Percentiles rank a stretch among this genome's conserved stretches.
Evolutionary conservation across 257 asterid species (phyloP).

Genomic region (Solanum etuberosum): DNA sequence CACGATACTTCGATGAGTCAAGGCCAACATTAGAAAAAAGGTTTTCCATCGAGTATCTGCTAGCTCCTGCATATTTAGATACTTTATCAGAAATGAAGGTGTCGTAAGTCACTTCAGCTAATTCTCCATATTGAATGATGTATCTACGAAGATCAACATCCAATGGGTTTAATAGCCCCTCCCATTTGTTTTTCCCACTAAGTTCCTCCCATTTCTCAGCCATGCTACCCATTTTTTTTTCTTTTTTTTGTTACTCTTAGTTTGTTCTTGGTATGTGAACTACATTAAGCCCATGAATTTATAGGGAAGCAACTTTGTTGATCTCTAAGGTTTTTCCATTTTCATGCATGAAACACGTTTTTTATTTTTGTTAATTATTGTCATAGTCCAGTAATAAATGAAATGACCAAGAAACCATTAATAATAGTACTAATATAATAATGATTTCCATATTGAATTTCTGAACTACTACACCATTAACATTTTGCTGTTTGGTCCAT

Average conservation of each 20-base stretch:
- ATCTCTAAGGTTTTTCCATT: background rate
- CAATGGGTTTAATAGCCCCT: conserved; percentile 52
- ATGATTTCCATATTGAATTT: background rate
- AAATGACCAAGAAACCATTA: background rate
- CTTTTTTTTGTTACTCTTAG: background rate
- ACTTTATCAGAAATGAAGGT: conserved; percentile 43
- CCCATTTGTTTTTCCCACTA: conserved; percentile 55
- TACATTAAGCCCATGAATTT: background rate
- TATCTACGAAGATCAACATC: conserved; percentile 62
- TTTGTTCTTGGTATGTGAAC: background rate
- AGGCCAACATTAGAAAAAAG: conserved; percentile 49
- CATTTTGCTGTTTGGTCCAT: background rate
- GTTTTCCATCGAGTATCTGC: conserved; percentile 29
- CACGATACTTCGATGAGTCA: conserved; percentile 37
- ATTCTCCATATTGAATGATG: conserved; percentile 58
- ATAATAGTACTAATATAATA: background rate
- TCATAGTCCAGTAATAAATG: background rate
- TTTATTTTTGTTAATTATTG: background rate
- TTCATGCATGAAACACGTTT: background rate
- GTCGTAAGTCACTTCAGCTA: conserved; percentile 68
- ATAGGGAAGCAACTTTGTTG: background rate
- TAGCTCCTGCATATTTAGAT: conserved; percentile 66
- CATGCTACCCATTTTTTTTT: conserved; percentile 8
- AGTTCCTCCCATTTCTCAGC: conserved; percentile 59
- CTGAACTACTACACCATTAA: background rate